Evolutionary conservation across 305 asterid genomes (phyloP).

Genomic region (Plantago lanceolata): DNA sequence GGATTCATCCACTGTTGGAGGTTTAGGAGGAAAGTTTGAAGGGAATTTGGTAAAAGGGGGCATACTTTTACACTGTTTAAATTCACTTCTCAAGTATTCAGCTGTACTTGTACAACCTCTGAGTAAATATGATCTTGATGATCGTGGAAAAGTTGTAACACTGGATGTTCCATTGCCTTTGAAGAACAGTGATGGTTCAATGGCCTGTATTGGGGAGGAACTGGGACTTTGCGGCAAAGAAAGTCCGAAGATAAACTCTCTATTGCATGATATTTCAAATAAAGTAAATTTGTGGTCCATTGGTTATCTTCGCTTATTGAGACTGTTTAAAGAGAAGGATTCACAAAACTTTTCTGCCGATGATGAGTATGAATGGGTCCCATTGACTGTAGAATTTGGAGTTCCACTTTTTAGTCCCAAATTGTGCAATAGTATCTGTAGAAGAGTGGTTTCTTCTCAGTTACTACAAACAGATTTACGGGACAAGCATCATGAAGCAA

Average conservation of each 20-base stretch:
- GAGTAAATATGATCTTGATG: conserved; percentile 78
- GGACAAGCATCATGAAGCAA: conserved; percentile 78
- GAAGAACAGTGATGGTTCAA: conserved; percentile 84
- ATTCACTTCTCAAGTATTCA: conserved; percentile 84
- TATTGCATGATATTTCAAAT: conserved; percentile 57
- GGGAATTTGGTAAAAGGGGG: conserved; percentile 89
- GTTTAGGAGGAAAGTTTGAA: conserved; percentile 86
- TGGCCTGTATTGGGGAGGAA: conserved; percentile 73
- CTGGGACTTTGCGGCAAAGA: conserved; percentile 62
- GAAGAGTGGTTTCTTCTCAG: conserved; percentile 77
- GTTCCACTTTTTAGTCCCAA: conserved; percentile 92
- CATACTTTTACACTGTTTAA: conserved; percentile 86
- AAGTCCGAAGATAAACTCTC: conserved; percentile 52
- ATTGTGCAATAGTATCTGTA: conserved; percentile 75
- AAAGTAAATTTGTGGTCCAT: conserved; percentile 74
- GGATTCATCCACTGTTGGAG: conserved; percentile 91
- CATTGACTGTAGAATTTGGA: conserved; percentile 83
- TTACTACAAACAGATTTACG: conserved; percentile 79
- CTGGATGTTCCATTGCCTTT: conserved; percentile 89
- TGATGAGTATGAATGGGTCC: conserved; percentile 87
- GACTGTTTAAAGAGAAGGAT: conserved; percentile 72
- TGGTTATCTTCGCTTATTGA: conserved; percentile 76
- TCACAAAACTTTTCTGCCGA: conserved; percentile 40
- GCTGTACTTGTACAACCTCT: conserved; percentile 95
- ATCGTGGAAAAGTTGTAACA: conserved; percentile 55